phyloP scores from a whole-genome alignment of 2,329 filamentous ascomycete species.

The Phoma sp. region DNA sequence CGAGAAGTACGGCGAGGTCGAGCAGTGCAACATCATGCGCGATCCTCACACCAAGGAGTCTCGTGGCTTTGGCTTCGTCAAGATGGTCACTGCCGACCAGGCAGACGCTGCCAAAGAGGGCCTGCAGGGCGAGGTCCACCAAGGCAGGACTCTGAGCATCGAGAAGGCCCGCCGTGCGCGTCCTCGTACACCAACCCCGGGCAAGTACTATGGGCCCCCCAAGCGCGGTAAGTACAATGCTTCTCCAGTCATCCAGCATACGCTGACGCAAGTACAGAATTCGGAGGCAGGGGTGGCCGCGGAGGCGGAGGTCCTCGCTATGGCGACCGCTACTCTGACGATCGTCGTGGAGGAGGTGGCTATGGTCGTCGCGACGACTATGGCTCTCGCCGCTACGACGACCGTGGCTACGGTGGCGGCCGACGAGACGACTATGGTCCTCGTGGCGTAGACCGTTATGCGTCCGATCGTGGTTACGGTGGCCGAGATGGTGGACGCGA shows the following conservation, averaged over 20 bases:
- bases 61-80: slow-evolving; percentile 98
- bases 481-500: slow-evolving; percentile 57
- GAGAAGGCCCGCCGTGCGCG: slow-evolving; percentile 97
- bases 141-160: slow-evolving; percentile 95
- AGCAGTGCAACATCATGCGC: slow-evolving; percentile 99
- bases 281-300: slow-evolving; percentile 53
- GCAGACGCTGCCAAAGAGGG: slow-evolving; percentile 97
- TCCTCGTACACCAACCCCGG: slow-evolving; percentile 93
- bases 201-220: slow-evolving; percentile 98
- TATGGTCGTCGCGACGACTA: slow-evolving; percentile 55
- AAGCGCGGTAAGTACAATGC: slow-evolving; percentile 78
- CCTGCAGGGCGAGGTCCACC: slow-evolving; percentile 91
- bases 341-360: slow-evolving; percentile 56
- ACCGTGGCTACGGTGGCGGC: slow-evolving; percentile 62
- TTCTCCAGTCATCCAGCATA: background rate
- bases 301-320: slow-evolving; percentile 58
- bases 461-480: slow-evolving; percentile 63
- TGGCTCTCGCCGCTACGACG: slow-evolving; percentile 49
- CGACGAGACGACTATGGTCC: slow-evolving; percentile 51
- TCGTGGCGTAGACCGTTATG: slow-evolving; percentile 59
- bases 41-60: slow-evolving; percentile 98
- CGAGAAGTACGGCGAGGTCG: slow-evolving; percentile 97
- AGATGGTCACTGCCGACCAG: slow-evolving; percentile 95
- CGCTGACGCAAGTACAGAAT: slow-evolving; percentile 46
- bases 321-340: slow-evolving; percentile 54